Evolutionary conservation across 192 early-diverging fungal species (phyloP), one percentile per base, ranked within the genome.

Genomic region (Backusella macrospora): DNA sequence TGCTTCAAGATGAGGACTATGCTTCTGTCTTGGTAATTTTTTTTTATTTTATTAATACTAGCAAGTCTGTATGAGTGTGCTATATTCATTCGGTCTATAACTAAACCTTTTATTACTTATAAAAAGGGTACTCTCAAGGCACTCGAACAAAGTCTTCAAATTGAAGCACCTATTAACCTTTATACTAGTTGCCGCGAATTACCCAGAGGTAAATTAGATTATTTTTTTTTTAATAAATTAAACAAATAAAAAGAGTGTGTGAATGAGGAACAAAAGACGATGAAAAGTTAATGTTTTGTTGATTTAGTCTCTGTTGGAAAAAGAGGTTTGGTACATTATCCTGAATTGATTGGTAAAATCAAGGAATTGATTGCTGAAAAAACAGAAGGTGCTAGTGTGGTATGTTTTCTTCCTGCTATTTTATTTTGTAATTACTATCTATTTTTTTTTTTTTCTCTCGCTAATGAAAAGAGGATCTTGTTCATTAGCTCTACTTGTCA

Each of bases 1-100:
- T 59, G 26, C 52, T 59, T 59, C 18, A 26, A 59, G 52, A 59
- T 59, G 18, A 59, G 21, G 52, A 59, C 26, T 59, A 59, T 59
- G 52, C 12, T 12, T 26, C 52, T 59, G 7, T 23, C 1, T 23
- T 59, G 52, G 52, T 59, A 59, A 59, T 18, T 59, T 16, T 1
- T 8, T 10, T 47, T 18, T 18, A 8, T 52, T 18, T 21, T 52
- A n/a, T 4, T 14, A 46, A 14, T 4, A 46, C 3, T 14, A 14
- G 45, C 10, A 46, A 4, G 45, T 14, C 0, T 10, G 10, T 4
- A 12, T 4, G 13, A 46, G 45, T 14, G 52, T 52, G 52, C 18
- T 59, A 34, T 34, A 34, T 34, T 34, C 29, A 34, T 34, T 34
- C 0, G 29, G 2, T 2, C 29, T 34, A 34, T 34, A 2, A 34